Evolutionary conservation across 2,329 filamentous ascomycete species (phyloP), one percentile per base, ranked within the genome.

Genomic region (Cladosporium sp.): DNA sequence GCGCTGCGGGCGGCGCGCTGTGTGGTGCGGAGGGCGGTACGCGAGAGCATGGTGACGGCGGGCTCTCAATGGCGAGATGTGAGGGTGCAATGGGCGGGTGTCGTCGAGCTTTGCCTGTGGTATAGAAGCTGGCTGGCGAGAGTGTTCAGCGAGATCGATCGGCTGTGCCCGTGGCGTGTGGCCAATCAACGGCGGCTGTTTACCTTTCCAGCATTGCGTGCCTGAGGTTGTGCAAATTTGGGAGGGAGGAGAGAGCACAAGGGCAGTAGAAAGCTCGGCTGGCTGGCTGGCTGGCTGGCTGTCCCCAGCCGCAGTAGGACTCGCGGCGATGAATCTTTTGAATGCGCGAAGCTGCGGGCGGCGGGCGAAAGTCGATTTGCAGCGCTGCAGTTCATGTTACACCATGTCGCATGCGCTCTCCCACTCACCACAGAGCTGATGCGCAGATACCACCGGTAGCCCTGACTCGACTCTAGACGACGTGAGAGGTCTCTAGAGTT

Each of bases 1-100:
- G 85, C 81, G 76, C 81, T 81, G 75, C 84, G 83, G 78, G 86
- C 81, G 78, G 84, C 85, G 79, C 85, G 85, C 81, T 86, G 85
- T 77, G 86, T 86, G 80, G 84, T 84, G 78, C 86, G 84, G 80
- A 89, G 81, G 79, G 85, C 83, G 78, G 86, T 86, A 80, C 87
- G 86, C 80, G 88, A 86, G 81, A 90, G 84, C 88, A 90, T 90
- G 78, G 67, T 76, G 69, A 59, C 63, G 63, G 55, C 57, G 63
- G 63, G 52, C 63, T 65, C 63, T 65, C 63, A 60, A 60, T 55
- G 63, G 63, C 57, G 63, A 60, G 46, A 46, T 59, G 56, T 65
- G 55, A 33, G 57, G 63, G 40, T 59, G 55, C 63, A 60, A 65
- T 65, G 63, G 63, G 55, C 61, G 49, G 31, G 18, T 28, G 56